A percentile compares a stretch with the other conserved stretches of the same genome.
Conservation (phyloP, 768 basidiomycete genomes). For the Candolleomyces efflorescens region DNA sequence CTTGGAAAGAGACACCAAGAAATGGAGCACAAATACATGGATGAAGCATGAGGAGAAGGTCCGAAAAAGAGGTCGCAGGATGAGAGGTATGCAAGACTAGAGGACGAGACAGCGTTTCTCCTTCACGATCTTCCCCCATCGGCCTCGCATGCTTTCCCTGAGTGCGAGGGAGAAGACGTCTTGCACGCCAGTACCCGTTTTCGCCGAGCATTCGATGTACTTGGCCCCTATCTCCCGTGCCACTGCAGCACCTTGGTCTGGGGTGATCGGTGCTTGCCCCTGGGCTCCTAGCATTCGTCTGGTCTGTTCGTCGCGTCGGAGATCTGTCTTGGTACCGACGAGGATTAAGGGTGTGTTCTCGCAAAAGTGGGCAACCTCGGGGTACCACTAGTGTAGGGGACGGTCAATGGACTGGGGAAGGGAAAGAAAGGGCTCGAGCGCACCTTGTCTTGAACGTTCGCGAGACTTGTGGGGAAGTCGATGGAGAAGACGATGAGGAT, state of each 20-base stretch:
- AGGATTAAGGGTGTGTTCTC: slow-evolving; percentile 85
- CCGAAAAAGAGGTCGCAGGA: not conserved
- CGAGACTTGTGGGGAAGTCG: slow-evolving; percentile 88
- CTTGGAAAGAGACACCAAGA: not conserved
- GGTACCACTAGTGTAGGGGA: slow-evolving; percentile 65
- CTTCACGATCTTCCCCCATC: slow-evolving; percentile 70
- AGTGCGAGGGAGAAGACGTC: slow-evolving; percentile 91
- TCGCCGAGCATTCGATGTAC: slow-evolving; percentile 93
- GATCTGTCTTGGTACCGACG: slow-evolving; percentile 91
- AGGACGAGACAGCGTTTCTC: slow-evolving; percentile 50
- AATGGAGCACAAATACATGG: not conserved
- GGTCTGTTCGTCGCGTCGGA: slow-evolving; percentile 84
- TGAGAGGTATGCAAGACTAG: not conserved
- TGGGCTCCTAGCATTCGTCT: slow-evolving; percentile 86
- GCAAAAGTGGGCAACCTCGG: slow-evolving; percentile 91
- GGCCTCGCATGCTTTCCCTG: slow-evolving; percentile 80
- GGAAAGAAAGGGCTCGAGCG: slow-evolving; percentile 15
- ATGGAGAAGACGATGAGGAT: slow-evolving; percentile 93
- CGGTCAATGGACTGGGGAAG: not conserved
- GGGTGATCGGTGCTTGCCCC: slow-evolving; percentile 74
- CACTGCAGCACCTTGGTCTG: slow-evolving; percentile 79
- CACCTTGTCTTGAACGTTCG: slow-evolving; percentile 88
- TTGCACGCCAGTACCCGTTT: slow-evolving; percentile 84
- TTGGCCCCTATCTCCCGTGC: slow-evolving; percentile 91
- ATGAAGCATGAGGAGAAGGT: not conserved